Evolutionary conservation across 176 grass and related monocot genomes (phyloP), one percentile per base, ranked within the genome.

Genomic region (Ananas comosus): DNA sequence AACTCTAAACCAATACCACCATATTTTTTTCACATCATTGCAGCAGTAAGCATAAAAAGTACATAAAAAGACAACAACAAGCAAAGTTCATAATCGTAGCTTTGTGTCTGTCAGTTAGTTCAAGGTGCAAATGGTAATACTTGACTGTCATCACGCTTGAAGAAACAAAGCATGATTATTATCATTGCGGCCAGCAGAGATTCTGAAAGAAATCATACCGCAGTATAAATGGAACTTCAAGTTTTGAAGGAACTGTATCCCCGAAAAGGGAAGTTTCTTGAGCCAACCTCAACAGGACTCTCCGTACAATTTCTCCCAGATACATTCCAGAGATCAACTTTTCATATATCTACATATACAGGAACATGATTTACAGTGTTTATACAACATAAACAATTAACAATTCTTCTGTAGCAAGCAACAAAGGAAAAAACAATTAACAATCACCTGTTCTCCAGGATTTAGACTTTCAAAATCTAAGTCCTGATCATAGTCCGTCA

Each of bases 311-410:
- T 70, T 96, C 93, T 79, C 93, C 93, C 81, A 96, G 85, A 81
- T 96, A 96, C 93, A 96, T 96, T 57, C 93, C 93, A 56, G 93
- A 96, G 78, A 96, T 92, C 84, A 96, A 91, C 71, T 96, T 96
- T 75, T 96, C 86, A 67, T 90, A 96, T 81, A 96, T 76, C 93
- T 96, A 76, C 74, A 16, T 48, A 53, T 76, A 61, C 80, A 48
- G 78, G 21, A 8, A 78, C 1, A 59, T 27, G 68, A 66, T 50
- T 13, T 77, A 59, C 16, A 59, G 54, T 19, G 19, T 59, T 19
- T 8, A 17, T 17, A 18, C 19, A 16, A 9, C 19, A 8, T 18
- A n/a, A 59, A 8, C 13, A 59, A 59, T 59, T 21, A 59, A 59
- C 19, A 59, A 4, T 59, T 59, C 7, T 59, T 9, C 2, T 59